Evolutionary conservation across 2,329 filamentous ascomycete genomes (phyloP).

Genomic region (Diaporthe citrichinensis): DNA sequence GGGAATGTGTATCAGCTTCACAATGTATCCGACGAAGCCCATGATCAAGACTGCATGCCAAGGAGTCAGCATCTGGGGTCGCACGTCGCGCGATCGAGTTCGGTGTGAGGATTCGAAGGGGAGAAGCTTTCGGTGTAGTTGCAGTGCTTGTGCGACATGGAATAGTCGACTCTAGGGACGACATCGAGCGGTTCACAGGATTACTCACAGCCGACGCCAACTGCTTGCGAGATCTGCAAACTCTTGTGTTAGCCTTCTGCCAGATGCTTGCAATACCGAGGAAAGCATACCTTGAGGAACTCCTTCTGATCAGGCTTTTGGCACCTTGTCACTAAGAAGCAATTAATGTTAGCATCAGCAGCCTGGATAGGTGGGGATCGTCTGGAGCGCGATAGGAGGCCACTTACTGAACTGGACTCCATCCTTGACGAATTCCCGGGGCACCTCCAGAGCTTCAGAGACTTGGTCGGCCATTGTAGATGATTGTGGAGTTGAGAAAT

Average conservation of each 20-base stretch:
- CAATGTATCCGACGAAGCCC: constrained; percentile 78
- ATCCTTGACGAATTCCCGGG: constrained; percentile 74
- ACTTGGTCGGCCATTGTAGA: constrained; percentile 75
- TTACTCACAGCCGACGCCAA: constrained; percentile 70
- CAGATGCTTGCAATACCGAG: constrained; percentile 30
- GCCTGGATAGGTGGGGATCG: constrained; percentile 43
- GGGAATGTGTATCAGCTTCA: constrained; percentile 80
- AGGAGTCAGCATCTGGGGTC: constrained; percentile 15
- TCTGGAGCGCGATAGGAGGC: constrained; percentile 62
- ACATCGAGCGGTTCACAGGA: neutral
- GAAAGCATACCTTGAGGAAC: constrained; percentile 62
- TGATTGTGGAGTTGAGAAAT: constrained; percentile 1
- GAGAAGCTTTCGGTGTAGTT: neutral
- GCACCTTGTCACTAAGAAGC: constrained; percentile 41
- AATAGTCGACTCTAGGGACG: neutral
- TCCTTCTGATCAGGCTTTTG: constrained; percentile 63
- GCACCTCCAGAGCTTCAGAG: constrained; percentile 79
- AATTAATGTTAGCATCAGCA: constrained; percentile 36
- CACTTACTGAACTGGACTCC: constrained; percentile 72
- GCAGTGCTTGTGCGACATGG: neutral
- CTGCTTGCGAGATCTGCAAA: constrained; percentile 62
- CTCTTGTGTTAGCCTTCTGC: constrained; percentile 43
- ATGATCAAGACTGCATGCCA: constrained; percentile 68
- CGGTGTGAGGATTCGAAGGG: neutral
- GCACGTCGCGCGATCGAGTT: neutral